phyloP scores from a whole-genome alignment of 2,329 filamentous ascomycete genomes.

The Trichophyton rubrum region DNA sequence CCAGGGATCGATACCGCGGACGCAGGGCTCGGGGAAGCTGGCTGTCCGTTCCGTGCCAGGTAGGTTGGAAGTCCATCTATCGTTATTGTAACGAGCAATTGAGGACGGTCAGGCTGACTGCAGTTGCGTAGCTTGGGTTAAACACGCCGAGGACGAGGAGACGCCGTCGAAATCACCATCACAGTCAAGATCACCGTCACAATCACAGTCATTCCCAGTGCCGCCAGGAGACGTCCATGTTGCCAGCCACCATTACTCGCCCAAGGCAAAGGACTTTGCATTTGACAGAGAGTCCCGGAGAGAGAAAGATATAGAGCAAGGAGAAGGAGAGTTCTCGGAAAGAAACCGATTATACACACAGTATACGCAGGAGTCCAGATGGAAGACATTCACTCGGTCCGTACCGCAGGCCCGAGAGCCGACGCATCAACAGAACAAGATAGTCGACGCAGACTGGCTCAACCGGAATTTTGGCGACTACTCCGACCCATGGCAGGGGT shows the following conservation, averaged over 20 bases:
- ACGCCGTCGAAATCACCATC: neutral
- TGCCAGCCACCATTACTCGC: slow-evolving; percentile 13
- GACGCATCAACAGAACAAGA: slow-evolving; percentile 25
- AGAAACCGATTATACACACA: neutral
- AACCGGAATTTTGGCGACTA: slow-evolving; percentile 35
- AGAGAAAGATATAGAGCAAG: neutral
- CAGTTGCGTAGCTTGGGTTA: slow-evolving; percentile 13
- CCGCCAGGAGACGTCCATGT: slow-evolving; percentile 10
- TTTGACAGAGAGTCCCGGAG: neutral
- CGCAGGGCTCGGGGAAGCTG: neutral
- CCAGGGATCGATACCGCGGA: neutral
- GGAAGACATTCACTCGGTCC: slow-evolving; percentile 33
- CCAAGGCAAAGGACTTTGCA: slow-evolving; percentile 2
- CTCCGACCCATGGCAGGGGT: slow-evolving; percentile 41
- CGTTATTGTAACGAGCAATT: neutral
- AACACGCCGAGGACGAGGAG: slow-evolving; percentile 3
- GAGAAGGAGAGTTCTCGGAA: neutral
- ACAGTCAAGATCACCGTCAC: neutral
- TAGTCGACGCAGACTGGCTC: slow-evolving; percentile 35
- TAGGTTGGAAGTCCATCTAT: neutral
- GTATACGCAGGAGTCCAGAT: slow-evolving; percentile 31
- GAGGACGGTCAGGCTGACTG: neutral
- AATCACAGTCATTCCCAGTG: slow-evolving; percentile 6
- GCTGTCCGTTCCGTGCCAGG: slow-evolving; percentile 9
- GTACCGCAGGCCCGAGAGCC: slow-evolving; percentile 32